A percentile compares a stretch with the other conserved stretches of the same genome.
Evolutionary conservation across 768 basidiomycete genomes (phyloP).

Genomic region (Xerocomus brunneocitrinus): DNA sequence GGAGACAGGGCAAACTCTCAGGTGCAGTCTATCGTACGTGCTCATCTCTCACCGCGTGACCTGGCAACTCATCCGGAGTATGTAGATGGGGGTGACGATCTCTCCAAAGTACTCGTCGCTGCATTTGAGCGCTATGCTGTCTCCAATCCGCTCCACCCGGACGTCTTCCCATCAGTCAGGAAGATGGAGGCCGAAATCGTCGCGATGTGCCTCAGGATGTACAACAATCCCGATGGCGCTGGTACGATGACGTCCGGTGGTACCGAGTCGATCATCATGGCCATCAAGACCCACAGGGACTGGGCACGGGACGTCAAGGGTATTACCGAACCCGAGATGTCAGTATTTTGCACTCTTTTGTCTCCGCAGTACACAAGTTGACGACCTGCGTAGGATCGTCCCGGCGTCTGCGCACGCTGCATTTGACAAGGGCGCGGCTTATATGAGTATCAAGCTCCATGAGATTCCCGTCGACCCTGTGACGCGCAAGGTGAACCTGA

Average conservation of each 20-base stretch:
- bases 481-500: conserved; percentile 77
- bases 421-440: conserved; percentile 89
- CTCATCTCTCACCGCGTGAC: not conserved
- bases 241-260: conserved; percentile 94
- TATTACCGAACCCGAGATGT: conserved; percentile 93
- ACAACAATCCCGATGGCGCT: conserved; percentile 78
- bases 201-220: conserved; percentile 80
- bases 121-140: conserved; percentile 81
- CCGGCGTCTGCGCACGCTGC: conserved; percentile 88
- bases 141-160: conserved; percentile 89
- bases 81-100: conserved; percentile 77
- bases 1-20: conserved; percentile 70
- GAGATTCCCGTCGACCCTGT: conserved; percentile 72
- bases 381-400: conserved; percentile 54
- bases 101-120: conserved; percentile 71
- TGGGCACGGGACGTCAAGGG: conserved; percentile 86
- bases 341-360: conserved; percentile 18
- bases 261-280: conserved; percentile 95
- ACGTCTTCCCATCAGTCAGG: conserved; percentile 85
- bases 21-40: conserved; percentile 82
- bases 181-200: conserved; percentile 98
- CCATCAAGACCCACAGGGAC: conserved; percentile 89
- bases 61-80: not conserved
- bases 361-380: not conserved
- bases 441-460: conserved; percentile 87